Percentiles rank a stretch among this genome's conserved stretches.
Conservation (phyloP, 768 basidiomycete genomes). For the Boletus vinaceobasis region DNA sequence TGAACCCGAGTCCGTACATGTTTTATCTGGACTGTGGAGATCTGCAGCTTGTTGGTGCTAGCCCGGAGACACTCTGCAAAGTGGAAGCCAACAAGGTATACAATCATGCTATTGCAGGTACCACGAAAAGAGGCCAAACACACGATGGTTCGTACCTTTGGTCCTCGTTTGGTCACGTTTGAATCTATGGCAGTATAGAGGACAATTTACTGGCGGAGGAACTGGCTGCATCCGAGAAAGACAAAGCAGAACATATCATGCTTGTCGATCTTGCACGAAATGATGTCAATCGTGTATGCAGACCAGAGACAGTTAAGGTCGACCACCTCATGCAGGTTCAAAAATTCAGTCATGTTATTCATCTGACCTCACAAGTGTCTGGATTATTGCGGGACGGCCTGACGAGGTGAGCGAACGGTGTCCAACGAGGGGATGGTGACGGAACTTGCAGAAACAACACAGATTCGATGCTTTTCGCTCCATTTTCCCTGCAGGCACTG, state of each 20-base stretch:
- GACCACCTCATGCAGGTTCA: slow-evolving; percentile 92
- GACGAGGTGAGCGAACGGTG: slow-evolving; percentile 56
- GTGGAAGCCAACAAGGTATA: slow-evolving; percentile 88
- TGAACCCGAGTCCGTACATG: slow-evolving; percentile 99
- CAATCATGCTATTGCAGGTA: slow-evolving; percentile 98
- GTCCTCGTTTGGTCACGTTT: background rate
- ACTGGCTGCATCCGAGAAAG: slow-evolving; percentile 84
- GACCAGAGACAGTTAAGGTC: slow-evolving; percentile 92
- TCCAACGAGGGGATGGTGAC: background rate
- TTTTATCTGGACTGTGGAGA: slow-evolving; percentile 95
- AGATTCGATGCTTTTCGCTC: slow-evolving; percentile 99
- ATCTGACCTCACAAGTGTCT: slow-evolving; percentile 93
- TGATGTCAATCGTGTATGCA: slow-evolving; percentile 97
- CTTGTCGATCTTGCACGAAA: slow-evolving; percentile 96
- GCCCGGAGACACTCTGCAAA: slow-evolving; percentile 96
- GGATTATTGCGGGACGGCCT: slow-evolving; percentile 78
- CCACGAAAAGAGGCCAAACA: slow-evolving; percentile 82
- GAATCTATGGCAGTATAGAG: slow-evolving; percentile 53
- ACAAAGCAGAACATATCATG: slow-evolving; percentile 98
- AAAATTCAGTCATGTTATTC: slow-evolving; percentile 97
- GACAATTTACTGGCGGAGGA: slow-evolving; percentile 74
- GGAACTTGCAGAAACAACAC: background rate
- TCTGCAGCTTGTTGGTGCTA: slow-evolving; percentile 94
- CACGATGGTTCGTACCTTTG: slow-evolving; percentile 61
- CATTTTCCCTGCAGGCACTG: slow-evolving; percentile 98